These are phyloP conservation scores for Pleurotus pulmonarius DNA, from an alignment of 768 basidiomycete species.

Conservation along the genomic window DNA sequence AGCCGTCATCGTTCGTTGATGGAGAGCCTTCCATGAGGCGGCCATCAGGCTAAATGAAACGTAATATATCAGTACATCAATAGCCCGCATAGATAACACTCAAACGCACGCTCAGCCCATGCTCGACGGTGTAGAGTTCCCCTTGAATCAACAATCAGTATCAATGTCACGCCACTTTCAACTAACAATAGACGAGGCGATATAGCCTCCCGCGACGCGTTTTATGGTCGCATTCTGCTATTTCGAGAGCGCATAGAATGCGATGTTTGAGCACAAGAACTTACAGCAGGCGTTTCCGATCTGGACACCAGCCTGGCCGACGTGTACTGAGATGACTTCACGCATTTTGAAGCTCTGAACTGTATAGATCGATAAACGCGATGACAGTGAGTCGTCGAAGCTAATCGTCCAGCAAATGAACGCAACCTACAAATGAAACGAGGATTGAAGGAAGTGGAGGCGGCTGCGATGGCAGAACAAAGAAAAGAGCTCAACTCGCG, in stretches of 20 bases:
- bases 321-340: constrained; percentile 98
- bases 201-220: constrained; percentile 27
- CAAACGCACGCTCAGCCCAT: constrained; percentile 86
- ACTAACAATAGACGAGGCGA: constrained; percentile 16
- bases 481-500: constrained; percentile 41
- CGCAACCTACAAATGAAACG: constrained; percentile 19
- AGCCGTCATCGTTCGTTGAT: constrained; percentile 80
- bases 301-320: constrained; percentile 98
- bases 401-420: constrained; percentile 16
- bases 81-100: background rate
- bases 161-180: constrained; percentile 23
- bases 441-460: constrained; percentile 27
- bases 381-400: constrained; percentile 18
- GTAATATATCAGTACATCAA: constrained; percentile 15
- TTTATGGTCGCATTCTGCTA: constrained; percentile 16
- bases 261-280: constrained; percentile 33
- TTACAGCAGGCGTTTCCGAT: constrained; percentile 98
- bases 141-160: constrained; percentile 45
- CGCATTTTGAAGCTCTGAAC: constrained; percentile 51
- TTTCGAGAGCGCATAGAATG: constrained; percentile 9
- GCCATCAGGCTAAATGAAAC: constrained; percentile 78
- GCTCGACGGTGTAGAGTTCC: constrained; percentile 99
- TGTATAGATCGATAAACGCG: constrained; percentile 14
- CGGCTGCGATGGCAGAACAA: constrained; percentile 41
- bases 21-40: constrained; percentile 79